phyloP scores from a whole-genome alignment of 495 filamentous ascomycete genomes.

The Staphylotrichum tortipilum region DNA sequence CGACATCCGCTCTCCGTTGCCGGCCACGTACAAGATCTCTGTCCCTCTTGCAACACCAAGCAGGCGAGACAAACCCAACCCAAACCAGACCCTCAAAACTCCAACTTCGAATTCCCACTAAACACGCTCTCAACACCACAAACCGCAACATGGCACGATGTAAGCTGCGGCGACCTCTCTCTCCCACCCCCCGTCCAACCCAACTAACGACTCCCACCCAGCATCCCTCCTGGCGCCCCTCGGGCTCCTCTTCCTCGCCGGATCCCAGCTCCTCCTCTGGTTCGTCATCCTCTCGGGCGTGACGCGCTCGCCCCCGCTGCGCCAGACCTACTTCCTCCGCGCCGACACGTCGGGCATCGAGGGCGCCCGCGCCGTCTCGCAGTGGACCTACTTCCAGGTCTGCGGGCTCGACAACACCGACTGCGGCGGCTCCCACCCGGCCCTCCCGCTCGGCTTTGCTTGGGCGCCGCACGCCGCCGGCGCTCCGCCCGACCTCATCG shows the following conservation, averaged over 20 bases:
- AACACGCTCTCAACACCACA: neutral
- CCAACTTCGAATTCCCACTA: too few species aligned
- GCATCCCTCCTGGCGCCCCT: constrained; percentile 34
- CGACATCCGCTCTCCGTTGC: too few species aligned
- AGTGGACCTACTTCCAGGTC: constrained; percentile 85
- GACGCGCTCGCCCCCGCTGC: constrained; percentile 50
- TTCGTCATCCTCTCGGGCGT: constrained; percentile 70
- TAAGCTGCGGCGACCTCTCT: neutral
- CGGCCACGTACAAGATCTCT: too few species aligned
- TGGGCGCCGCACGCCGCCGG: constrained; percentile 34
- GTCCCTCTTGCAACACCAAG: too few species aligned
- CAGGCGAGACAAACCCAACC: too few species aligned
- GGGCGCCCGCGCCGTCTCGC: constrained; percentile 51
- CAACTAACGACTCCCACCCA: constrained; percentile 13
- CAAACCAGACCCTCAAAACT: too few species aligned
- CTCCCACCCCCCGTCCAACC: neutral
- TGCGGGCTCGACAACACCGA: constrained; percentile 42
- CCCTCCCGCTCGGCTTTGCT: constrained; percentile 41
- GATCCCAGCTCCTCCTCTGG: constrained; percentile 66
- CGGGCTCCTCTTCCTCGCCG: constrained; percentile 68
- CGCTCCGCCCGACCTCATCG: constrained; percentile 36
- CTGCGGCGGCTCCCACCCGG: constrained; percentile 38
- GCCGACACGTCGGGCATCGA: constrained; percentile 63
- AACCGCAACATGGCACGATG: constrained; percentile 6
- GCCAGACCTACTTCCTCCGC: constrained; percentile 73